Evolutionary conservation across 305 asterid genomes (phyloP).

Genomic region (Solanum hybrid): DNA sequence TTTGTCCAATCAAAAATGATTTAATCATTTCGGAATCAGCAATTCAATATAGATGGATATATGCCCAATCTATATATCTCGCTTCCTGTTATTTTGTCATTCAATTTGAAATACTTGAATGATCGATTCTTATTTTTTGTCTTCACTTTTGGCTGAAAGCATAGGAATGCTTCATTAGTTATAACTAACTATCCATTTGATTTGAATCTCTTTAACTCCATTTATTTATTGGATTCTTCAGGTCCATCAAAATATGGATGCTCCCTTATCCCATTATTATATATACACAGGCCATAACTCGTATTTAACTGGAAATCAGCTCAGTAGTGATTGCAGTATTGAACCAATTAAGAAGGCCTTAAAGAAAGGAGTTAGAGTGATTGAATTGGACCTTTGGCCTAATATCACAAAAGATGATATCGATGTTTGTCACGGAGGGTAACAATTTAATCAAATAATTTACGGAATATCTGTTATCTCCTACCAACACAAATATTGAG

Average conservation of each 20-base stretch:
- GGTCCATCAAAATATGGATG: conserved; percentile 18
- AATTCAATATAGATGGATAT: too few species aligned
- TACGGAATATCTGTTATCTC: neutral
- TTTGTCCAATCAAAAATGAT: too few species aligned
- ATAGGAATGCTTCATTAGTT: neutral
- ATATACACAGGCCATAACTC: conserved; percentile 12
- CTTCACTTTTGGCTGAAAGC: neutral
- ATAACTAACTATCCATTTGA: neutral
- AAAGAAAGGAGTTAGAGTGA: conserved; percentile 17
- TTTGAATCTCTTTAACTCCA: neutral
- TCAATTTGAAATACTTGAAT: neutral
- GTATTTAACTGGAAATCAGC: conserved; percentile 15
- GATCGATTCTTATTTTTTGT: too few species aligned
- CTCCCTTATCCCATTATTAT: conserved; percentile 16
- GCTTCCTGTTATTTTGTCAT: neutral
- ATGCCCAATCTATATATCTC: too few species aligned
- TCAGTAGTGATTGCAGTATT: conserved; percentile 12
- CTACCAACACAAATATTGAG: neutral
- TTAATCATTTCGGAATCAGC: too few species aligned
- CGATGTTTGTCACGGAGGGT: conserved; percentile 22
- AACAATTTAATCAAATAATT: neutral
- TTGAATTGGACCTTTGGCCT: conserved; percentile 23
- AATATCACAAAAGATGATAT: conserved; percentile 6
- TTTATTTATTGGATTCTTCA: conserved; percentile 6
- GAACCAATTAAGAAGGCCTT: conserved; percentile 16